Base-by-base conservation (phyloP, 2,329 filamentous ascomycete genomes). In the Pestalotiopsis sp. region DNA sequence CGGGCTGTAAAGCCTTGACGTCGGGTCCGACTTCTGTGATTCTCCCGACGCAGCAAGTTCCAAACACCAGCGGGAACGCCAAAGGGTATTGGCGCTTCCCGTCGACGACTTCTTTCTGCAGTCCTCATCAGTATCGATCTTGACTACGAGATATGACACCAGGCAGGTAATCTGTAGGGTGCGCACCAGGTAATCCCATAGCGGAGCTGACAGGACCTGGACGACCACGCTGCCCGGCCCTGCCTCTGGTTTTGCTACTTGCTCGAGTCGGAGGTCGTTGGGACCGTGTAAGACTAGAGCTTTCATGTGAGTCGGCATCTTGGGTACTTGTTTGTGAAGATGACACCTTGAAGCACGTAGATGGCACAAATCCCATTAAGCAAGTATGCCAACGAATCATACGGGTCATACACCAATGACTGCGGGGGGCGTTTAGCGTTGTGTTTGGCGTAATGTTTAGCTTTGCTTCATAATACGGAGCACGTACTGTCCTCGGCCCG, bases 121-220 rank as follows among this genome's bases (percentile, higher is more conserved):
- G 0, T 25, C n/a, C 17, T 13, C n/a, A 63, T 63, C 61, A 63
- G 61, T 14, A 27, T n/a, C 14, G 6, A 13, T 14, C 17, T 27
- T 17, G 57, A 4, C 52, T 5, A 23, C 13, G 6, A 9, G n/a
- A 52, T n/a, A 52, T n/a, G 7, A 7, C 17, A 52, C 27, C 14
- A n/a, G 14, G 25, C 2, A 36, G 57, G 6, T 27, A 23, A 23
- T 23, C 23, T 23, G 23, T 23, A 59, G 25, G 12, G 57, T 12
- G 13, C 45, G 45, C 11, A 63, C 61, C 27, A 63, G n/a, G 36
- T 63, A 63, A 13, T 63, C 61, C 61, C 61, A 63, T 12, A 63
- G 36, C 6, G 61, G 61, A 38, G 61, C 61, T 23, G 27, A 39
- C 38, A 36, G 4, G 2, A 63, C 61, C 38, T 38, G 61, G 61